Evolutionary conservation across 495 filamentous ascomycete genomes (phyloP).

Genomic region (Lindgomyces ingoldianus): DNA sequence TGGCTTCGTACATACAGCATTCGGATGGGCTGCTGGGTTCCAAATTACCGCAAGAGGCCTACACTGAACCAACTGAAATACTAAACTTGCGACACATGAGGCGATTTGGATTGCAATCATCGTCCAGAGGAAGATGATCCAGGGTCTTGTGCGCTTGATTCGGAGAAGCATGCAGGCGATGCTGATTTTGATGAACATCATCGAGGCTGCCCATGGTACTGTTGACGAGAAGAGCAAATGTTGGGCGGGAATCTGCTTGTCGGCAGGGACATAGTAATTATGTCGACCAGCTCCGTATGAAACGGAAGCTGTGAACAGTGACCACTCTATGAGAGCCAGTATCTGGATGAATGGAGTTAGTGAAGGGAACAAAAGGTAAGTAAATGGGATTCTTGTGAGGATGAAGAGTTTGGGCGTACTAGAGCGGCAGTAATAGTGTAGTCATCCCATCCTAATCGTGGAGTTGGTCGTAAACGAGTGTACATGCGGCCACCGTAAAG

Average conservation of each 20-base stretch:
- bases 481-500: conserved; percentile 16
- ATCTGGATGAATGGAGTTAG: conserved; percentile 11
- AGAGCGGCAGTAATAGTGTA: conserved; percentile 15
- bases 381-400: background rate
- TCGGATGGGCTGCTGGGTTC: conserved; percentile 31
- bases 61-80: conserved; percentile 41
- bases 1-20: conserved; percentile 33
- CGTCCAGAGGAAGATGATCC: conserved; percentile 36
- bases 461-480: conserved; percentile 12
- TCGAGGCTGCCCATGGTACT: conserved; percentile 30
- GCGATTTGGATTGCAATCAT: conserved; percentile 37
- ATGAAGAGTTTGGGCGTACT: conserved; percentile 5
- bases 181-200: conserved; percentile 44
- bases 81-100: conserved; percentile 31
- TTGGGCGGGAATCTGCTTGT: conserved; percentile 24
- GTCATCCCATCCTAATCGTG: conserved; percentile 32
- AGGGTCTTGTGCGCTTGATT: conserved; percentile 34
- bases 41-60: conserved; percentile 39
- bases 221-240: conserved; percentile 35
- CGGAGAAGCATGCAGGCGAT: conserved; percentile 44
- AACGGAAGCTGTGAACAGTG: conserved; percentile 19
- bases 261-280: conserved; percentile 34
- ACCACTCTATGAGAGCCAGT: conserved; percentile 19
- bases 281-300: conserved; percentile 41
- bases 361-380: background rate